phyloP scores from a whole-genome alignment of 345 rosid genomes.

The Geranium brycei region DNA sequence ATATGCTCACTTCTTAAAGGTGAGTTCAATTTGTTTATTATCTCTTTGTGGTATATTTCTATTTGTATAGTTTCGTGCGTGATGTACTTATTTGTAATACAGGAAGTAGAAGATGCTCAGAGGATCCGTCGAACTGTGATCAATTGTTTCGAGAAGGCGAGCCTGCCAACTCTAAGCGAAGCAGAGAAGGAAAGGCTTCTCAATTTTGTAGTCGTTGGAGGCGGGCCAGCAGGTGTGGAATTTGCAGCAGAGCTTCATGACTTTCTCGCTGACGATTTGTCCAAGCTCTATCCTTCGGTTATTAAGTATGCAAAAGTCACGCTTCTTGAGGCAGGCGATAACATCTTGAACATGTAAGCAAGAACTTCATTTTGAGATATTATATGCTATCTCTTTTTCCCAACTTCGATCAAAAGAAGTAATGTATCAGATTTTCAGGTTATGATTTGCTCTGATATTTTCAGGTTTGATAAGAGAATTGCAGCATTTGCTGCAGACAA shows the following conservation, averaged over 20 bases:
- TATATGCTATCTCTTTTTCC: no score
- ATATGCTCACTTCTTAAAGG: slow-evolving; percentile 59
- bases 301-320: slow-evolving; percentile 42
- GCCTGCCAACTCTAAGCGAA: slow-evolving; percentile 49
- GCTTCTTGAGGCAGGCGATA: slow-evolving; percentile 71
- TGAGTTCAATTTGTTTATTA: not conserved
- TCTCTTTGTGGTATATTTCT: not conserved
- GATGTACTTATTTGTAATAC: slow-evolving; percentile 1
- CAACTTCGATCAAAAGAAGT: no score
- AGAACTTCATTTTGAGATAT: not conserved
- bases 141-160: slow-evolving; percentile 62
- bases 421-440: not conserved
- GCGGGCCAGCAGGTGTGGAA: slow-evolving; percentile 86
- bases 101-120: slow-evolving; percentile 77
- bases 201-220: slow-evolving; percentile 84
- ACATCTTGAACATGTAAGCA: slow-evolving; percentile 61
- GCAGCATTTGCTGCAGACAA: slow-evolving; percentile 49
- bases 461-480: slow-evolving; percentile 74
- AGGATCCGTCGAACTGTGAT: slow-evolving; percentile 46
- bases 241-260: slow-evolving; percentile 85
- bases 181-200: slow-evolving; percentile 59
- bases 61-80: not conserved
- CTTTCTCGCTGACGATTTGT: slow-evolving; percentile 48
- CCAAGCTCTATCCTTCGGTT: slow-evolving; percentile 41
- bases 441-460: not conserved